These are phyloP conservation scores for Eimeria necatrix DNA, from an alignment of 169 alveolate genomes.

Conservation along the genomic window DNA sequence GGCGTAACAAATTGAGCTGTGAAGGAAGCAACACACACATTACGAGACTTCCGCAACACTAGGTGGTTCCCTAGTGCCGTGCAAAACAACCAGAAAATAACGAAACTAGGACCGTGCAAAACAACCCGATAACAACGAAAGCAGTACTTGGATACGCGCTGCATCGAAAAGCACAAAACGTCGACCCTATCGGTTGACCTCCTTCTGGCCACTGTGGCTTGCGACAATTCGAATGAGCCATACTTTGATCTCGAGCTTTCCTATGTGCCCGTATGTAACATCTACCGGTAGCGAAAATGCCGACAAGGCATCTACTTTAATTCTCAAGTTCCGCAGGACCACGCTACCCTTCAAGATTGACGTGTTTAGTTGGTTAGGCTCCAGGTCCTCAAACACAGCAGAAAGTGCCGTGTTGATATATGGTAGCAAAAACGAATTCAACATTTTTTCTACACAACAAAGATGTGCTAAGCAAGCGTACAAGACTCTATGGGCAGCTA, in stretches of 20 bases:
- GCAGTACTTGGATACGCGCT: no score
- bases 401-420: constrained; percentile 72
- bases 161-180: no score
- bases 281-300: constrained; percentile 72
- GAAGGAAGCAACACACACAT: constrained; percentile 26
- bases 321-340: constrained; percentile 40
- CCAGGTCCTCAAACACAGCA: constrained; percentile 60
- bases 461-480: no score
- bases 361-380: constrained; percentile 64
- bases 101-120: no score
- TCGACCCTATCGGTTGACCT: no score
- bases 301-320: constrained; percentile 67
- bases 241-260: constrained; percentile 59
- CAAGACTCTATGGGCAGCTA: no score
- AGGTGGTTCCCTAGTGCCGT: not conserved
- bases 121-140: no score
- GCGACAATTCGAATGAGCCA: not conserved
- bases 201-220: no score
- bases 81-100: no score
- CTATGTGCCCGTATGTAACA: constrained; percentile 74
- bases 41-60: not conserved
- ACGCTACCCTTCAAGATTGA: constrained; percentile 64
- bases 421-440: constrained; percentile 71
- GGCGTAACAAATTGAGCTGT: constrained; percentile 75
- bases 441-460: constrained; percentile 30